Conservation (phyloP, 2,329 filamentous ascomycete species). For the Epichloe gansuensis region DNA sequence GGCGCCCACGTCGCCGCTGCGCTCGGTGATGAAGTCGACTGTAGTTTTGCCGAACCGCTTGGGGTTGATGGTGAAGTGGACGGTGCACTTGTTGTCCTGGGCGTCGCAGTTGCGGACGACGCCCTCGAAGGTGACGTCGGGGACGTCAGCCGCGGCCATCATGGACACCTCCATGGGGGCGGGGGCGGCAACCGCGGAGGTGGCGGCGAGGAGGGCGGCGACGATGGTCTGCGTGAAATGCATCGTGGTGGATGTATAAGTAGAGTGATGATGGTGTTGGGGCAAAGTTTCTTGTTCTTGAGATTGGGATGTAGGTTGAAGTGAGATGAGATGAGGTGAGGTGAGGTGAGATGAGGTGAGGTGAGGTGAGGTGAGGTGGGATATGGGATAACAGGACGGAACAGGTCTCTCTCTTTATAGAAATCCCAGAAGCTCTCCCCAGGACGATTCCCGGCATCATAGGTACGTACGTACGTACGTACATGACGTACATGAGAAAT, state of each 20-base stretch:
- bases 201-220: slow-evolving; percentile 22
- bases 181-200: slow-evolving; percentile 25
- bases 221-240: slow-evolving; percentile 29
- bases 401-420: too few relatives aligned
- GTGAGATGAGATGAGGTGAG: not conserved
- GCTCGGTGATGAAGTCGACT: slow-evolving; percentile 28
- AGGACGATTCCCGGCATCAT: too few relatives aligned
- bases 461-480: too few relatives aligned
- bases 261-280: not conserved
- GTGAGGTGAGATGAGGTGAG: not conserved
- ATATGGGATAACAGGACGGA: not conserved
- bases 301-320: not conserved
- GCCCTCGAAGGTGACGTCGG: slow-evolving; percentile 30
- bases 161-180: slow-evolving; percentile 23
- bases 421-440: too few relatives aligned
- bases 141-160: slow-evolving; percentile 21
- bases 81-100: slow-evolving; percentile 28
- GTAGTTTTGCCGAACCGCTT: slow-evolving; percentile 12
- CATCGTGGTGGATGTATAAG: slow-evolving; percentile 20
- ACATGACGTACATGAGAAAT: too few relatives aligned
- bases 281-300: not conserved
- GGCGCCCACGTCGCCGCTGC: slow-evolving; percentile 9
- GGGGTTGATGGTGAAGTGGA: slow-evolving; percentile 30
- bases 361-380: not conserved
- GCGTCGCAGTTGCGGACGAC: slow-evolving; percentile 28